phyloP scores from a whole-genome alignment of 164 flowering plant genomes.

The Dillenia turbinata region DNA sequence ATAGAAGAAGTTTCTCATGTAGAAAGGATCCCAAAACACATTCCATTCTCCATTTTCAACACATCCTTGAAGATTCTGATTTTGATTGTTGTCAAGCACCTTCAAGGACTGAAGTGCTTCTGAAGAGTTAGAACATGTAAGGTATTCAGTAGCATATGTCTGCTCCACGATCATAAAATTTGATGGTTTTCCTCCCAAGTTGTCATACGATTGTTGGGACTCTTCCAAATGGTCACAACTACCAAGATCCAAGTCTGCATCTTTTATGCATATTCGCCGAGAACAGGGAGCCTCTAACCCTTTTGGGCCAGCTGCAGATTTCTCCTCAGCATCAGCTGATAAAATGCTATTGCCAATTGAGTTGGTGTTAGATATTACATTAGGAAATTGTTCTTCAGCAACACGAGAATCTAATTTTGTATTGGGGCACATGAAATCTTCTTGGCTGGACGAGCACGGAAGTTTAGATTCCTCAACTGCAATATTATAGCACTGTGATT shows the following conservation, averaged over 20 bases:
- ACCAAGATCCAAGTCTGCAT: too few species aligned
- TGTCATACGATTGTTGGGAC: too few species aligned
- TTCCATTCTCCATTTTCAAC: slow-evolving; percentile 53
- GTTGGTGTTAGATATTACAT: slow-evolving; percentile 11
- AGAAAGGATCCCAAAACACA: slow-evolving; percentile 62
- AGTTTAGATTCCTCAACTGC: slow-evolving; percentile 29
- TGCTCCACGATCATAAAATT: slow-evolving; percentile 4
- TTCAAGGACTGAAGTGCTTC: slow-evolving; percentile 10
- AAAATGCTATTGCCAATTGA: too few species aligned
- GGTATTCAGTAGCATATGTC: slow-evolving; percentile 13
- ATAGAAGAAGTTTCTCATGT: slow-evolving; percentile 62
- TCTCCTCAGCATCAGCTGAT: too few species aligned
- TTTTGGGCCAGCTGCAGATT: too few species aligned
- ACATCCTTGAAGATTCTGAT: slow-evolving; percentile 5
- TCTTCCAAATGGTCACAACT: too few species aligned
- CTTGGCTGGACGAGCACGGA: slow-evolving; percentile 8
- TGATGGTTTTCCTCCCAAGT: too few species aligned
- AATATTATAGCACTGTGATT: slow-evolving; percentile 29
- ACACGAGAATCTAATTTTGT: slow-evolving; percentile 9
- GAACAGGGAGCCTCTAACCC: too few species aligned
- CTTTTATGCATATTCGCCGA: too few species aligned
- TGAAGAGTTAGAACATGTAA: slow-evolving; percentile 9
- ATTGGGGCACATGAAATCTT: slow-evolving; percentile 15
- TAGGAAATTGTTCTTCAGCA: slow-evolving; percentile 14
- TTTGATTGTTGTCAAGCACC: slow-evolving; percentile 13